phyloP scores from a whole-genome alignment of 1,139 yeast species.

The Suhomyces yuchorum region DNA sequence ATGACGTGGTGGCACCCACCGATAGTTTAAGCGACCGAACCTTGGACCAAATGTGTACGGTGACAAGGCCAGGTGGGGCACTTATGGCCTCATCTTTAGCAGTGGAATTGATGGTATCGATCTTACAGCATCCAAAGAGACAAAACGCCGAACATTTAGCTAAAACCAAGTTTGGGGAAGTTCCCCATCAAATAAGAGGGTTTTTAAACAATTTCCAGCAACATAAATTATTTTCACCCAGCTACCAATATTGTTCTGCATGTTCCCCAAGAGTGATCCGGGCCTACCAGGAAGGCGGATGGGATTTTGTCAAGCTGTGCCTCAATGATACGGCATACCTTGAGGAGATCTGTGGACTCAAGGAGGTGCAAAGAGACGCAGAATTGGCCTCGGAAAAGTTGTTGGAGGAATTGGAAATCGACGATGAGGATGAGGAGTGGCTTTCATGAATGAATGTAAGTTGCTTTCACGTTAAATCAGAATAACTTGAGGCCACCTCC shows the following conservation, averaged over 20 bases:
- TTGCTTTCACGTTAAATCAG: too few relatives aligned
- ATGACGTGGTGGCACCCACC: conserved; percentile 91
- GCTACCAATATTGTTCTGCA: conserved; percentile 79
- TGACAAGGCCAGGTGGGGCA: conserved; percentile 95
- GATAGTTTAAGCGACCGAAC: conserved; percentile 85
- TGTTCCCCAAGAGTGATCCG: conserved; percentile 65
- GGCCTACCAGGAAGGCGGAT: conserved; percentile 55
- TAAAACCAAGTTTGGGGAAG: conserved; percentile 57
- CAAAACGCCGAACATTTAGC: conserved; percentile 47
- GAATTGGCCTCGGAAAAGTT: conserved; percentile 56
- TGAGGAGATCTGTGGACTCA: conserved; percentile 77
- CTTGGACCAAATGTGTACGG: conserved; percentile 97
- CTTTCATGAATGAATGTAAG: conserved; percentile 8
- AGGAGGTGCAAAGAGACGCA: conserved; percentile 69
- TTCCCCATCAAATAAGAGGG: conserved; percentile 92
- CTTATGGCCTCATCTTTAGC: conserved; percentile 84
- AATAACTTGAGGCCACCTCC: too few relatives aligned
- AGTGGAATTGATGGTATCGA: conserved; percentile 76
- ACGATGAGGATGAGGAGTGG: conserved; percentile 41
- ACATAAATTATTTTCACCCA: conserved; percentile 66
- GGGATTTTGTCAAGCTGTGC: conserved; percentile 79
- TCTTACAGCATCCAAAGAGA: conserved; percentile 65
- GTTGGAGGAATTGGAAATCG: conserved; percentile 40
- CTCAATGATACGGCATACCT: conserved; percentile 64
- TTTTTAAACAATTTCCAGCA: conserved; percentile 68